phyloP scores from a whole-genome alignment of 2,329 filamentous ascomycete genomes.

The Talaromyces funiculosus region DNA sequence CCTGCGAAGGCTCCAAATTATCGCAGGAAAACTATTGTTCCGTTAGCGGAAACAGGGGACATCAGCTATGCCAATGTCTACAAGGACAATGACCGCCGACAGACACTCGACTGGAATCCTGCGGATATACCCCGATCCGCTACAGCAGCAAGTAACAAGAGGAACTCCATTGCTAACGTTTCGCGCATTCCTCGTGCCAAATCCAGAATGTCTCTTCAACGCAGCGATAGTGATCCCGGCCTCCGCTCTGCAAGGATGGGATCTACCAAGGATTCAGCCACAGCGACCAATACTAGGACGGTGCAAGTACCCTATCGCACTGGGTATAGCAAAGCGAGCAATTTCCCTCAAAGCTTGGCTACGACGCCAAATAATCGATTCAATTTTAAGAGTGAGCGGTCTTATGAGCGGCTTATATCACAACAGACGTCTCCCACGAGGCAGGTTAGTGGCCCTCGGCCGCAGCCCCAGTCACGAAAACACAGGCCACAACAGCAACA shows the following conservation, averaged over 20 bases:
- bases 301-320: slow-evolving; percentile 21
- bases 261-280: slow-evolving; percentile 16
- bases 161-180: slow-evolving; percentile 32
- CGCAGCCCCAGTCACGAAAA: slow-evolving; percentile 17
- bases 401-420: slow-evolving; percentile 28
- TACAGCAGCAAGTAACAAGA: slow-evolving; percentile 18
- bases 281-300: slow-evolving; percentile 18
- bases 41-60: slow-evolving; percentile 16
- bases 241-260: neutral
- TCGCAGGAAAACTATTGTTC: slow-evolving; percentile 5
- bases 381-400: slow-evolving; percentile 36
- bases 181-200: slow-evolving; percentile 25
- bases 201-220: slow-evolving; percentile 19
- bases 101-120: slow-evolving; percentile 25
- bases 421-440: slow-evolving; percentile 34
- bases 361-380: slow-evolving; percentile 35
- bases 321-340: slow-evolving; percentile 15
- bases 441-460: slow-evolving; percentile 24
- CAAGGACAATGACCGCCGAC: slow-evolving; percentile 8
- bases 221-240: slow-evolving; percentile 12
- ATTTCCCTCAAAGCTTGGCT: slow-evolving; percentile 30
- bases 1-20: neutral
- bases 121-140: slow-evolving; percentile 22
- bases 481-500: neutral
- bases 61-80: slow-evolving; percentile 19